phyloP scores from a whole-genome alignment of 1,284 basidiomycete species.

The Austroboletus rostrupii region DNA sequence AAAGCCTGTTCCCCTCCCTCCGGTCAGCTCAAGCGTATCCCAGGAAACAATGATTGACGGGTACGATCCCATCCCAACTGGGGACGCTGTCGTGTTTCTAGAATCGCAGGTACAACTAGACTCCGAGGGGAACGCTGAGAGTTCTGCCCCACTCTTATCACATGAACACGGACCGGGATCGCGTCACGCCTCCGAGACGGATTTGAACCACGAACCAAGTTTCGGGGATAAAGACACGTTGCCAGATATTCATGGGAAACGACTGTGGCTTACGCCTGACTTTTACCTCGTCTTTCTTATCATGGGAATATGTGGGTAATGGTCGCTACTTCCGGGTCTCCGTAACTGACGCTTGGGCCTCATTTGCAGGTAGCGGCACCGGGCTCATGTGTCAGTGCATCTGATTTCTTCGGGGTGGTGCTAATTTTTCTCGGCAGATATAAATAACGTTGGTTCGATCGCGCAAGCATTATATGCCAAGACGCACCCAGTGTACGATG shows the following conservation, averaged over 20 bases:
- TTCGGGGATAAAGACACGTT: slow-evolving; percentile 15
- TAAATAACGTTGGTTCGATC: slow-evolving; percentile 95
- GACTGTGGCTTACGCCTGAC: slow-evolving; percentile 48
- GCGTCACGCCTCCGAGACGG: slow-evolving; percentile 9
- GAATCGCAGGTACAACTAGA: slow-evolving; percentile 29
- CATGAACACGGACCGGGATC: slow-evolving; percentile 12
- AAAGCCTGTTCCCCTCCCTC: slow-evolving; percentile 51
- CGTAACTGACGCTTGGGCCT: neutral
- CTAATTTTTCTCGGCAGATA: slow-evolving; percentile 46
- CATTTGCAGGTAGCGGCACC: slow-evolving; percentile 70
- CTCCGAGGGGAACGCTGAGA: slow-evolving; percentile 19
- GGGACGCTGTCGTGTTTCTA: slow-evolving; percentile 20
- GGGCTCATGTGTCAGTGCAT: slow-evolving; percentile 77
- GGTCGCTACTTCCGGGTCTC: neutral
- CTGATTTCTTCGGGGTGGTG: neutral
- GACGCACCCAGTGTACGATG: slow-evolving; percentile 61
- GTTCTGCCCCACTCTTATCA: slow-evolving; percentile 18
- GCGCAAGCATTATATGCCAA: slow-evolving; percentile 79
- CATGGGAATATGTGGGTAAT: slow-evolving; percentile 61
- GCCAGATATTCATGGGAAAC: slow-evolving; percentile 47
- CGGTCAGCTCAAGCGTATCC: slow-evolving; percentile 11
- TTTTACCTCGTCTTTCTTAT: slow-evolving; percentile 76
- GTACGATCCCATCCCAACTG: slow-evolving; percentile 14
- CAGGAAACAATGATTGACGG: neutral
- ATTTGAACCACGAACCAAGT: slow-evolving; percentile 2